Base-by-base conservation (phyloP, 306 rosid species). In the Lupinus albus region DNA sequence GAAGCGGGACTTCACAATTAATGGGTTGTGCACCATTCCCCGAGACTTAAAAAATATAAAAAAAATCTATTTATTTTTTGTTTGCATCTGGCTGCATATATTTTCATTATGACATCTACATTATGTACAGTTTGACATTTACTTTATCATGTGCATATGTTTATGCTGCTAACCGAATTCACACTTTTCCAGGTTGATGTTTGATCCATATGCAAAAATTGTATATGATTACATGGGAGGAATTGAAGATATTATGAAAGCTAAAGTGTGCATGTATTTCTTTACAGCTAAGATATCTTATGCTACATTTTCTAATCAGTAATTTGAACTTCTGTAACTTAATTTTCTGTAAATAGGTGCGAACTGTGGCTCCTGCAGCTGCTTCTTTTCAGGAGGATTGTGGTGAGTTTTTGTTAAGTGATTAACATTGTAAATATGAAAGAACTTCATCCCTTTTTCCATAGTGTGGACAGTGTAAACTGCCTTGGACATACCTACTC, bases 221-320 rank as follows among this genome's bases (percentile, higher is more conserved):
- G 85, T 89, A 44, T 87, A 89, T 36, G 98, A 89, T 79, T 92
- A 92, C 83, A 67, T 83, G 70, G 96, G 88, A 83, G 98, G 98
- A 77, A 78, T 89, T 32, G 87, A 87, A 77, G 96, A 89, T 83
- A 76, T 87, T 68, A 64, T 15, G 66, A 81, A 83, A 47, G 79
- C 93, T 59, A 87, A 87, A 80, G 96, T 89, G 79, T 69, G 86
- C 84, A 78, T 53, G 59, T 75, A 63, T 78, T 64, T 76, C 71
- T 84, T 83, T 25, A 60, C 41, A 49, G 69, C 67, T 60, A 16
- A 61, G 46, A 54, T 81, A 82, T 85, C 36, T 57, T 70, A 52
- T 64, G 57, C 45, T 71, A 28, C 51, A 57, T 71, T 75, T 71
- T 17, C 39, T 67, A 70, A 65, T 67, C 67, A 64, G 66, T 8